These are phyloP conservation scores for Dothistroma pini DNA, from an alignment of 2,329 filamentous ascomycete species.

Conservation along the genomic window DNA sequence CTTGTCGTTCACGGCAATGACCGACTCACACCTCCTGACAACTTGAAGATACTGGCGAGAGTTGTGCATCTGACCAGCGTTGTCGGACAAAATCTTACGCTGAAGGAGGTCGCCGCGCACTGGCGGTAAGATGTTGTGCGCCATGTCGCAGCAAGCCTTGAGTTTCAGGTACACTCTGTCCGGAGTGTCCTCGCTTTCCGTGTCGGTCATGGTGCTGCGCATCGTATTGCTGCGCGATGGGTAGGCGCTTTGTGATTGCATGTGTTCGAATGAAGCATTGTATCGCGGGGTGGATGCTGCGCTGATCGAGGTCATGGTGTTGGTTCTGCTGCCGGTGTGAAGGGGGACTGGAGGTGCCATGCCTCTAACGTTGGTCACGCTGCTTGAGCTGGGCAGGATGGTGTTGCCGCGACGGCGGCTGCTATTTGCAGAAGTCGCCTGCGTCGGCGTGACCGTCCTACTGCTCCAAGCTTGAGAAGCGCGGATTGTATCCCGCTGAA, in stretches of 20 bases:
- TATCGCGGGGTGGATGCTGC: slow-evolving; percentile 67
- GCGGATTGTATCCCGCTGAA: slow-evolving; percentile 26
- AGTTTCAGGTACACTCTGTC: slow-evolving; percentile 78
- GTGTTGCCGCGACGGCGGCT: slow-evolving; percentile 51
- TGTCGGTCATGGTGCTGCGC: slow-evolving; percentile 58
- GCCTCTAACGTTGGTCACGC: slow-evolving; percentile 32
- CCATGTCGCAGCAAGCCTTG: slow-evolving; percentile 67
- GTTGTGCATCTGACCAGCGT: slow-evolving; percentile 32
- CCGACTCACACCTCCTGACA: slow-evolving; percentile 66
- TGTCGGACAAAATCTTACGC: slow-evolving; percentile 61
- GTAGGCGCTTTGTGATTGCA: slow-evolving; percentile 37
- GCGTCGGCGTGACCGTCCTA: slow-evolving; percentile 44
- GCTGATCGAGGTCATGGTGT: slow-evolving; percentile 45
- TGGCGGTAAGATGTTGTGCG: slow-evolving; percentile 66
- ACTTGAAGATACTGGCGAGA: slow-evolving; percentile 66
- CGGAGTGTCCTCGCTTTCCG: slow-evolving; percentile 76
- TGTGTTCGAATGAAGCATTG: slow-evolving; percentile 71
- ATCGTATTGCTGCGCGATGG: slow-evolving; percentile 44
- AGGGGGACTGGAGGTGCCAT: slow-evolving; percentile 43
- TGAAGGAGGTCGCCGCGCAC: slow-evolving; percentile 64
- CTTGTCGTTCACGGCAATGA: slow-evolving; percentile 68
- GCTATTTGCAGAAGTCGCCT: slow-evolving; percentile 42
- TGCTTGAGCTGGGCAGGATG: slow-evolving; percentile 45
- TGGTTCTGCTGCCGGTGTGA: slow-evolving; percentile 51
- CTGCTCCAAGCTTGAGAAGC: slow-evolving; percentile 32